These are phyloP conservation scores for Calonectria naviculata DNA, from an alignment of 2,329 filamentous ascomycete species.

Conservation along the genomic window DNA sequence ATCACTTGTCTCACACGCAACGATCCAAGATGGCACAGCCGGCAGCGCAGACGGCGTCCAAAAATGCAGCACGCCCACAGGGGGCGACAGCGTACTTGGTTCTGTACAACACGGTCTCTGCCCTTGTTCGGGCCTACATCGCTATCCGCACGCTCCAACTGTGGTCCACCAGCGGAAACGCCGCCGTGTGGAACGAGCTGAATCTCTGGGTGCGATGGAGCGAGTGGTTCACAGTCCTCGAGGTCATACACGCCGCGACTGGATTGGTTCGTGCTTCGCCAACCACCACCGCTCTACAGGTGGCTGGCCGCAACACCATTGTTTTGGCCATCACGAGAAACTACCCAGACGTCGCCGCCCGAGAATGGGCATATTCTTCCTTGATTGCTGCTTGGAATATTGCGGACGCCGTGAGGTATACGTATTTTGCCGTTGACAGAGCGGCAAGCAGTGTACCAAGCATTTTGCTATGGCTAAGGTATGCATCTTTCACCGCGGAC, in stretches of 20 bases:
- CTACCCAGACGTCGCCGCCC: constrained; percentile 27
- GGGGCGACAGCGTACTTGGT: constrained; percentile 17
- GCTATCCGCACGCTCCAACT: constrained; percentile 19
- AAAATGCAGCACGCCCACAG: not conserved
- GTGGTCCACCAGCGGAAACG: constrained; percentile 24
- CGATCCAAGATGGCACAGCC: not conserved
- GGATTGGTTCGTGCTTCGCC: constrained; percentile 33
- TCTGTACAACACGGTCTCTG: constrained; percentile 27
- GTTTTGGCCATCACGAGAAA: constrained; percentile 38
- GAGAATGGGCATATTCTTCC: constrained; percentile 27
- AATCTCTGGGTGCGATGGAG: constrained; percentile 28
- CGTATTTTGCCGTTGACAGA: constrained; percentile 32
- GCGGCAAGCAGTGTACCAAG: constrained; percentile 17
- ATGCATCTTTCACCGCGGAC: not conserved
- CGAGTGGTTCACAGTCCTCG: constrained; percentile 27
- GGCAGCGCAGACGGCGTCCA: not conserved
- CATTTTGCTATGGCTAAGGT: constrained; percentile 32
- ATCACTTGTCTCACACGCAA: not conserved
- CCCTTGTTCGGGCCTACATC: constrained; percentile 18
- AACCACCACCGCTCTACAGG: constrained; percentile 30
- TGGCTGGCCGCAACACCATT: constrained; percentile 35
- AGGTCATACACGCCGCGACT: constrained; percentile 24
- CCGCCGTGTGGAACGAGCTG: constrained; percentile 30
- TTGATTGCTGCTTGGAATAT: constrained; percentile 36
- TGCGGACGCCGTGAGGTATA: constrained; percentile 31